Evolutionary conservation across 441 rosid genomes (phyloP), one percentile per base, ranked within the genome.

Genomic region (Croton setiger): DNA sequence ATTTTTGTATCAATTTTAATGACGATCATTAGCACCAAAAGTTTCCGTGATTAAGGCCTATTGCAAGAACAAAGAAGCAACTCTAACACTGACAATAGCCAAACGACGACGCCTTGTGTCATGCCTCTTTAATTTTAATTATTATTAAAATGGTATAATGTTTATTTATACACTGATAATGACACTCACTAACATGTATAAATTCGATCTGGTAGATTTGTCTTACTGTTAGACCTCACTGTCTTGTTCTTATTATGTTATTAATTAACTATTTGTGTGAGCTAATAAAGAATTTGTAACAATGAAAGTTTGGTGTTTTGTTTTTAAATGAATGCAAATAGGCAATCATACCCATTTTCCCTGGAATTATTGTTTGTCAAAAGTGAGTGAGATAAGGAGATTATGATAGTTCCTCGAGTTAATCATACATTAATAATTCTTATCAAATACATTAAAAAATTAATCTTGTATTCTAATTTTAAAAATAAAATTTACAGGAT

Each of bases 71-170:
- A 54, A 13, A 45, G 70, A 67, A 52, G 70, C 68, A 35, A 43
- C 73, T 74, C 61, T 14, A 71, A n/a, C 71, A 44, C 20, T 55
- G 84, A 83, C 86, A 86, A 79, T 56, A 61, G 76, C 85, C 85
- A 79, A 76, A 76, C 86, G 83, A 84, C 84, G 76, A 78, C 75
- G 3, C 11, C 12, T 68, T 72, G 67, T 75, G 64, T 60, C 66
- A 59, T 75, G 44, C 69, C 8, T 72, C 11, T 55, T 5, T 27
- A 60, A 23, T 67, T 64, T 33, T 57, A 43, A 21, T 55, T 55
- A 14, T 31, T 52, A 76, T 52, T 64, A 61, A 45, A 68, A 57
- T 33, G 20, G 51, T 5, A 17, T 67, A 64, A 23, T 60, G 14
- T 57, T 58, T 52, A 45, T 45, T 31, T 31, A 59, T 23, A 44